Evolutionary conservation across 164 flowering plant species (phyloP), one percentile per base, ranked within the genome.

Genomic region (Pachysandra terminalis): DNA sequence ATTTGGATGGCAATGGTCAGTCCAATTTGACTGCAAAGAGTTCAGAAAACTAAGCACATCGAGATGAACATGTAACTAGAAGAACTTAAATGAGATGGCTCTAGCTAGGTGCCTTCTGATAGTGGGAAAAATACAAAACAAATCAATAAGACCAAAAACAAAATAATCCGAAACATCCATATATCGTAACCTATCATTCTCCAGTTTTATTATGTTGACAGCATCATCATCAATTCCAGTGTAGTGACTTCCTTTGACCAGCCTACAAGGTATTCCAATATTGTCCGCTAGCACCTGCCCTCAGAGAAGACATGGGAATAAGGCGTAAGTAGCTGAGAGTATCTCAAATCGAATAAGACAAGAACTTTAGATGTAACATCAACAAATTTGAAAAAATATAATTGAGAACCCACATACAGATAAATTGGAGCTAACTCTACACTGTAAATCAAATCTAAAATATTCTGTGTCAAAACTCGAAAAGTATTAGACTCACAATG

Each of bases 161-260:
- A 61, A 16, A 63, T 0, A 60, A 28, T 15, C 19, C 19, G 19
- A 27, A 23, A 23, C 16, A 17, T 22, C 17, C 6, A 45, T 16
- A 27, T 54, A 77, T 48, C 23, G 68, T 61, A 70, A 90, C 99
- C 98, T 91, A 68, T 86, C 98, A 79, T 96, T 83, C 60, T 84
- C 90, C 76, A 86, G 79, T 82, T 90, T 96, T 80, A 96, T 86
- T 63, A 88, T 83, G 82, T 91, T 93, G 64, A 96, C 86, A 57
- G 97, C 97, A 85, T 89, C 99, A 77, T 93, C 98, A 76, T 93
- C 99, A 67, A 82, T 79, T 21, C 99, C 99, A 69, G 96, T 91
- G 79, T 96, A 96, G 73, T 90, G 96, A 75, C 96, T 90, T 72
- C 97, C 99, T 77, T 90, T 96, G 45, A 96, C 94, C 57, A 96